Percentiles rank a stretch among this genome's conserved stretches.
Evolutionary conservation across 177 flowering plant genomes (phyloP).

Genomic region (Vitis hybrid): DNA sequence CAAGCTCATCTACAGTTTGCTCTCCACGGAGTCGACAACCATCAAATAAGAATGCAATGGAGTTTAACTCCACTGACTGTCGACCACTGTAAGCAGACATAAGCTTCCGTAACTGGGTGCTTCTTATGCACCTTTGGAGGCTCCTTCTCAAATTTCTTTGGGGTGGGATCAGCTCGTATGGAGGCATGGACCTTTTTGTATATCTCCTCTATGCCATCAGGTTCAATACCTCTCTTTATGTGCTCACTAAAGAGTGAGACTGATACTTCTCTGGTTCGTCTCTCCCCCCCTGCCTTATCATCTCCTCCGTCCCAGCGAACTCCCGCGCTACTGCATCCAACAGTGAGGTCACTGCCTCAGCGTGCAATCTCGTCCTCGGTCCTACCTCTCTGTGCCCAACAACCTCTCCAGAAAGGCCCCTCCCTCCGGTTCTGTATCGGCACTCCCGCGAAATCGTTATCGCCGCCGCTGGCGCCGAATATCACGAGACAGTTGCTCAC

Average conservation of each 20-base stretch:
- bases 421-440: slow-evolving; percentile 64
- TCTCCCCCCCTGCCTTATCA: not conserved
- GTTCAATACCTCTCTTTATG: slow-evolving; percentile 58
- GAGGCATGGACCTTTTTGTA: slow-evolving; percentile 92
- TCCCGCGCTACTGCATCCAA: too few relatives aligned
- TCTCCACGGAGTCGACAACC: too few relatives aligned
- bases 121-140: slow-evolving; percentile 76
- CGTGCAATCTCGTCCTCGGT: too few relatives aligned
- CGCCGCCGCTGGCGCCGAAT: slow-evolving; percentile 30
- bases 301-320: too few relatives aligned
- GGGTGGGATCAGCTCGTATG: slow-evolving; percentile 74
- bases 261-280: slow-evolving; percentile 94
- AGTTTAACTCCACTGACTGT: too few relatives aligned
- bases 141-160: slow-evolving; percentile 54
- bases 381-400: too few relatives aligned
- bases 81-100: too few relatives aligned
- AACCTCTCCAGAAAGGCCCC: too few relatives aligned
- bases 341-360: too few relatives aligned
- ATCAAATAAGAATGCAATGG: too few relatives aligned
- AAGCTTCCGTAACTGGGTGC: too few relatives aligned
- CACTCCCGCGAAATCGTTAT: slow-evolving; percentile 64
- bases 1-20: too few relatives aligned
- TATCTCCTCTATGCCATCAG: slow-evolving; percentile 62
- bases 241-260: slow-evolving; percentile 65
- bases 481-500: slow-evolving; percentile 79